Base-by-base conservation (phyloP, 164 flowering plant genomes). In the Berberis thunbergii region DNA sequence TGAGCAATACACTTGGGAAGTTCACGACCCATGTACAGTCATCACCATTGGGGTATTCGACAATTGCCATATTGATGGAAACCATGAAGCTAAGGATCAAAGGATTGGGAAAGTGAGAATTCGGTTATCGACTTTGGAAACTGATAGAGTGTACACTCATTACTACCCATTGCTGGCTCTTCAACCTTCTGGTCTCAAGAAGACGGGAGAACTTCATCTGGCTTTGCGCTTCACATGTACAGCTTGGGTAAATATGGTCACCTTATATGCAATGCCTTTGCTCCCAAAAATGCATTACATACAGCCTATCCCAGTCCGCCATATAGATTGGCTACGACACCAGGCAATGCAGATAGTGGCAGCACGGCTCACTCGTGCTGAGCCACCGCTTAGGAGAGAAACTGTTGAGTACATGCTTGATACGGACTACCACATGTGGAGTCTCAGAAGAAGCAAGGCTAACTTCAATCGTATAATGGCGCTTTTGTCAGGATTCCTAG, bases 1-100 rank as follows among this genome's bases (percentile, higher is more conserved):
- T 49, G 96, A 91, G 78, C 96, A 91, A 76, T 88, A 88, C 72
- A 88, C 91, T 6, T 91, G 97, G 97, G 89, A 86, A 48, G 96
- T 91, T 3, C 58, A 75, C 59, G 97, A 91, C 61, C 91, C 93
- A 0, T 91, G 93, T 68, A 91, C 97, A 7, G 97, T 88, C 7
- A 81, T 91, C 75, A 88, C 97, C 38, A 49, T 91, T 43, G 93
- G 87, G 0, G 96, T 91, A 7, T 86, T 91, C 61, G 91, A 91
- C 64, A 88, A 90, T 60, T 56, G 73, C 62, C 95, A 90, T 46
- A 60, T 81, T 48, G 72, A 68, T 45, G 92, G 79, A 43, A 64
- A 70, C 73, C 77, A 72, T 3, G 82, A 75, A 0, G 61, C 57
- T 10, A 66, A 56, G 58, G 96, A 91, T 61, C 82, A 78, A 73